Evolutionary conservation across 345 rosid genomes (phyloP), one percentile per base, ranked within the genome.

Genomic region (Citrus reticulata): DNA sequence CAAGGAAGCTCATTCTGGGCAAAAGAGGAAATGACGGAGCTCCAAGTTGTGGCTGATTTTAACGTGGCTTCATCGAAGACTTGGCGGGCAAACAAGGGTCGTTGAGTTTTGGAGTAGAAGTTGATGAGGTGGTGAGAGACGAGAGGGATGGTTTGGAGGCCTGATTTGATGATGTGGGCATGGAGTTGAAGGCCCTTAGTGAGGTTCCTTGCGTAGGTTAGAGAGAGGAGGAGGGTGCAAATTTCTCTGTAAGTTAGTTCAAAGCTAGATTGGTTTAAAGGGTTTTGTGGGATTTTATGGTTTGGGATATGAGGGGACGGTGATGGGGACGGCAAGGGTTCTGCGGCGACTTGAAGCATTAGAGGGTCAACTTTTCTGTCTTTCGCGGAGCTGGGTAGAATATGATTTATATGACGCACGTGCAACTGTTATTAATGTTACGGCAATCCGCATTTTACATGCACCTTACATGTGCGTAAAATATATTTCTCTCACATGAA

Each of bases 1-100:
- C 75, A 86, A 25, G 98, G 98, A 6, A 86, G 90, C 82, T 93
- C 98, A 80, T 95, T 95, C 81, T 93, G 98, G 0, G 93, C 90
- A 67, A 92, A 91, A 9, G 93, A 86, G 64, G 98, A 92, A 54
- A 95, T 91, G 20, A 93, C 78, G 0, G 98, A 95, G 82, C 98
- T 95, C 98, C 98, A 95, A 59, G 98, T 93, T 6, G 97, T 93
- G 82, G 89, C 16, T 5, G 90, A 89, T 74, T 82, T 89, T 2
- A 7, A 35, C 0, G 85, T 83, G 64, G 85, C 22, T 61, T 91
- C 93, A n/a, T 93, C 83, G 81, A 95, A 95, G 65, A 89, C 84
- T 80, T 75, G 87, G 35, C 81, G 83, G 77, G 98, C 86, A 22
- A 77, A 77, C 20, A 89, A 69, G 9, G 98, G 97, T 49, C 91